Percentiles rank a stretch among this genome's conserved stretches.
Evolutionary conservation across 176 grass and related monocot species (phyloP).

Genomic region (Canna indica): DNA sequence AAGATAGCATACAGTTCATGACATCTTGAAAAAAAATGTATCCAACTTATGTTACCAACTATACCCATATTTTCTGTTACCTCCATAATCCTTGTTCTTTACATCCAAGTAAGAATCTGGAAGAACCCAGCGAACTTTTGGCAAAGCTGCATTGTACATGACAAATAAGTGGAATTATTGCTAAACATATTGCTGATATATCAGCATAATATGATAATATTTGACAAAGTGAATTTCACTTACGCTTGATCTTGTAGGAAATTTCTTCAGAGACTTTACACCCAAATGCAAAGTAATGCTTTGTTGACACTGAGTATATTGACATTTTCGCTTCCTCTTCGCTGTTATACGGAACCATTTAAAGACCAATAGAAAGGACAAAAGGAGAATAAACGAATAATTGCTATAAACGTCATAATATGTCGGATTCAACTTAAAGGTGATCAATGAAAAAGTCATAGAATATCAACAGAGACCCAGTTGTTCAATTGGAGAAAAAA

Average conservation of each 20-base stretch:
- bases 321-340: conserved; percentile 70
- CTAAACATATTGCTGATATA: no score
- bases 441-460: no score
- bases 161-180: neutral
- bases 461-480: no score
- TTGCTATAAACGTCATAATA: no score
- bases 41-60: no score
- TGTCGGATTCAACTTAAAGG: no score
- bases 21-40: no score
- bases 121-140: conserved; percentile 76
- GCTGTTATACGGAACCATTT: conserved; percentile 27
- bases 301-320: conserved; percentile 88
- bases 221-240: neutral
- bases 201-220: no score
- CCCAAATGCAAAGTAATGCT: conserved; percentile 89
- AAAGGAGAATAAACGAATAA: no score
- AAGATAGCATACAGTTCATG: no score
- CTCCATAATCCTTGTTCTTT: conserved; percentile 85
- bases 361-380: neutral
- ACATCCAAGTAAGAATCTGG: conserved; percentile 87
- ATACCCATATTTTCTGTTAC: no score
- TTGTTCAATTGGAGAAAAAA: no score
- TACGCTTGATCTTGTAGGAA: conserved; percentile 80
- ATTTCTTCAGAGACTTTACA: conserved; percentile 73
- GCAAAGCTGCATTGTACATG: conserved; percentile 42